phyloP scores from a whole-genome alignment of 768 basidiomycete genomes.

The Coprinellus micaceus region DNA sequence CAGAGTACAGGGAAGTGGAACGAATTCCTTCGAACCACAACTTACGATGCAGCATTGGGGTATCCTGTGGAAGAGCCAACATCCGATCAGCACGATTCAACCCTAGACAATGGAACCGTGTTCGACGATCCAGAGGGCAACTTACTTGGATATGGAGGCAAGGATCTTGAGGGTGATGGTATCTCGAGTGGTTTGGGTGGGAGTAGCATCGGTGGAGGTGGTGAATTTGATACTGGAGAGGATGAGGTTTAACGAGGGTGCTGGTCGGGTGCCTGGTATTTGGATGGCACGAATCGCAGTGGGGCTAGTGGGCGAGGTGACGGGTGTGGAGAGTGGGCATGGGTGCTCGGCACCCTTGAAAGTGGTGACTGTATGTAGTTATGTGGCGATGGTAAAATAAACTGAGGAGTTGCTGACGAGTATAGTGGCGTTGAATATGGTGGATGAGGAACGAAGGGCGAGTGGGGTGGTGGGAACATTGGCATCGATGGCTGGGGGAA shows the following conservation, averaged over 20 bases:
- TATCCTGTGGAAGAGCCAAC: slow-evolving; percentile 11
- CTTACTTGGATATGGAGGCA: slow-evolving; percentile 6
- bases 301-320: too few relatives aligned
- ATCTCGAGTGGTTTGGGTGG: not conserved
- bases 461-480: too few relatives aligned
- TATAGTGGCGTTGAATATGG: too few relatives aligned
- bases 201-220: slow-evolving; percentile 5
- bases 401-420: too few relatives aligned
- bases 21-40: slow-evolving; percentile 18
- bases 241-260: not conserved
- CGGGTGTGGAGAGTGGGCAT: too few relatives aligned
- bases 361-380: too few relatives aligned
- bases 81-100: not conserved
- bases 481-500: too few relatives aligned
- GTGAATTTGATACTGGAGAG: not conserved
- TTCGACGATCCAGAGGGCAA: slow-evolving; percentile 16
- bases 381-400: too few relatives aligned
- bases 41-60: slow-evolving; percentile 19
- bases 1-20: slow-evolving; percentile 18
- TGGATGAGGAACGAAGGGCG: too few relatives aligned
- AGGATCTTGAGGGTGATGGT: slow-evolving; percentile 14
- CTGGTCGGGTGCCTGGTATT: not conserved
- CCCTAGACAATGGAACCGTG: slow-evolving; percentile 14
- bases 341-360: too few relatives aligned
- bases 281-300: not conserved